Conservation (phyloP, 2,329 filamentous ascomycete genomes). For the Colletotrichum shisoi region DNA sequence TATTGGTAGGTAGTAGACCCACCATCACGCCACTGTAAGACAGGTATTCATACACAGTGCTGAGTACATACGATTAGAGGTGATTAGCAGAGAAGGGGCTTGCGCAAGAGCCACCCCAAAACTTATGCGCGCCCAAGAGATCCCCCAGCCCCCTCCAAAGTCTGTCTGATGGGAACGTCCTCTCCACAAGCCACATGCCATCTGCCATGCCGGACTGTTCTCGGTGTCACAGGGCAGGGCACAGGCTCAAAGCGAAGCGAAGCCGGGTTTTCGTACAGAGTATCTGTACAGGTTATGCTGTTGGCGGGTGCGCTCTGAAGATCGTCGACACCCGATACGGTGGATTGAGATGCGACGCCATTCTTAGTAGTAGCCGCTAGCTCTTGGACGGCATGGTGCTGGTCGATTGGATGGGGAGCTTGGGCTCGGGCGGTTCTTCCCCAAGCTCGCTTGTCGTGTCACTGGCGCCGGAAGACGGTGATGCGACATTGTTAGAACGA, state of each 20-base stretch:
- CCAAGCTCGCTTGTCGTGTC: slow-evolving; percentile 20
- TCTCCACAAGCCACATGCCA: slow-evolving; percentile 30
- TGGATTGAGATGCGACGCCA: slow-evolving; percentile 19
- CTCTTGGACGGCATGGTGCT: slow-evolving; percentile 3
- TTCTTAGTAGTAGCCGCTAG: slow-evolving; percentile 9
- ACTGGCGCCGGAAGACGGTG: slow-evolving; percentile 5
- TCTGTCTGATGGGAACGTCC: slow-evolving; percentile 28
- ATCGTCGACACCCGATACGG: slow-evolving; percentile 7
- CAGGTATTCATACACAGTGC: not conserved
- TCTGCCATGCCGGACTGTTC: slow-evolving; percentile 9
- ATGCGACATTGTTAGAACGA: slow-evolving; percentile 3
- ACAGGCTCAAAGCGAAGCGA: slow-evolving; percentile 21
- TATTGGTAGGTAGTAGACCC: slow-evolving; percentile 20
- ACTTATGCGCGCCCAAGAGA: slow-evolving; percentile 5
- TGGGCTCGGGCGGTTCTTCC: slow-evolving; percentile 5
- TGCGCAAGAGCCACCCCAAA: slow-evolving; percentile 28
- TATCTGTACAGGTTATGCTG: slow-evolving; percentile 10
- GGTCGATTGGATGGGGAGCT: slow-evolving; percentile 8
- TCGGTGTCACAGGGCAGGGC: slow-evolving; percentile 11
- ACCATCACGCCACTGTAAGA: slow-evolving; percentile 35
- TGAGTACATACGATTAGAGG: too few relatives aligned
- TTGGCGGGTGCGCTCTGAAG: slow-evolving; percentile 9
- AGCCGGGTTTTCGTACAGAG: not conserved
- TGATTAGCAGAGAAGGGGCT: slow-evolving; percentile 12
- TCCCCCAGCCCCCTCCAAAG: not conserved